phyloP scores from a whole-genome alignment of 768 basidiomycete species.

The Trametes maxima region DNA sequence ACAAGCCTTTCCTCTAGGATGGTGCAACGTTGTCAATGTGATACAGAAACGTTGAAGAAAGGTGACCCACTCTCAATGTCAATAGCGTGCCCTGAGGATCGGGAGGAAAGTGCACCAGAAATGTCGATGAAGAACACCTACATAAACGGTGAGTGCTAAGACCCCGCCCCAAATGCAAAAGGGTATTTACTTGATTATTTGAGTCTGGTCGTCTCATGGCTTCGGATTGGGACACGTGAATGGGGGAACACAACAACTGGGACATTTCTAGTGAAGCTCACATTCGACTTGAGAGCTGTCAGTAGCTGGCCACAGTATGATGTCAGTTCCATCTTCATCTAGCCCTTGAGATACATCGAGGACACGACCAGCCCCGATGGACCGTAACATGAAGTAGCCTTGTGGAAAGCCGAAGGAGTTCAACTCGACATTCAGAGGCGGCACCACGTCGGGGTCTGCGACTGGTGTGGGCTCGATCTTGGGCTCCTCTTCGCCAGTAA shows the following conservation, averaged over 20 bases:
- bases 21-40: neutral
- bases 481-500: slow-evolving; percentile 13
- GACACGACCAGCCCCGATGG: slow-evolving; percentile 52
- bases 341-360: slow-evolving; percentile 58
- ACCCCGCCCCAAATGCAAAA: neutral
- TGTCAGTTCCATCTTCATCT: slow-evolving; percentile 60
- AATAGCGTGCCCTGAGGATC: slow-evolving; percentile 78
- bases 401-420: slow-evolving; percentile 36
- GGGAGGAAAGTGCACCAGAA: slow-evolving; percentile 74
- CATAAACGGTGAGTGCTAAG: neutral
- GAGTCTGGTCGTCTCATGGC: slow-evolving; percentile 67
- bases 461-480: neutral
- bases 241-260: neutral
- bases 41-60: neutral
- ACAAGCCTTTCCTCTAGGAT: slow-evolving; percentile 62
- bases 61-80: slow-evolving; percentile 66
- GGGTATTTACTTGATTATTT: slow-evolving; percentile 66
- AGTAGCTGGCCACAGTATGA: slow-evolving; percentile 71
- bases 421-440: slow-evolving; percentile 28
- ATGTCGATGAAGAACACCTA: slow-evolving; percentile 87
- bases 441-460: neutral
- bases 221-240: slow-evolving; percentile 30
- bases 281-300: slow-evolving; percentile 81
- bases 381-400: slow-evolving; percentile 68
- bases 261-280: slow-evolving; percentile 34